A percentile compares a stretch with the other conserved stretches of the same genome.
These are phyloP conservation scores for Metarhizium sp. DNA, from an alignment of 2,329 filamentous ascomycete genomes.

Conservation along the genomic window DNA sequence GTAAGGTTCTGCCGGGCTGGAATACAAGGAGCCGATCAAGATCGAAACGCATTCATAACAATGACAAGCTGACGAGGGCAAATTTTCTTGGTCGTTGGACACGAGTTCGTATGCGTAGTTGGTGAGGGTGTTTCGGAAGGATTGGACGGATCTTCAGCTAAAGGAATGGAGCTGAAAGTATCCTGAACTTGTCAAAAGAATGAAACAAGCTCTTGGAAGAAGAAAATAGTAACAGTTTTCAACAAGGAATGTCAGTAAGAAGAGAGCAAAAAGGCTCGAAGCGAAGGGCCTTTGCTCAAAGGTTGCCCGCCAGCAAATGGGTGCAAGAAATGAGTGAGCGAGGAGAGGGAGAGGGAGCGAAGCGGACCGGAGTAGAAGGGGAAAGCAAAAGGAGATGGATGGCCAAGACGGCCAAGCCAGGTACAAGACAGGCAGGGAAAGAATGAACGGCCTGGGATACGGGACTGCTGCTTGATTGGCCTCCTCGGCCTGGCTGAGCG, in stretches of 20 bases:
- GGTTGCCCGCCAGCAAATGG: neutral
- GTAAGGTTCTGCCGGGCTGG: neutral
- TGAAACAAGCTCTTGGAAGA: neutral
- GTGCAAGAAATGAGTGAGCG: neutral
- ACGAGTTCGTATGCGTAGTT: neutral
- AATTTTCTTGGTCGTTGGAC: constrained; percentile 5
- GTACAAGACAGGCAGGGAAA: neutral
- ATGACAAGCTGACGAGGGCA: neutral
- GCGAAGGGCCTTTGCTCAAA: neutral
- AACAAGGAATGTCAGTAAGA: neutral
- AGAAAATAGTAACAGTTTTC: neutral
- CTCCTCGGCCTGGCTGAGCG: too few species aligned
- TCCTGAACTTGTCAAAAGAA: neutral
- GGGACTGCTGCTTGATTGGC: too few species aligned
- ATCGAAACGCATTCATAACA: constrained; percentile 1
- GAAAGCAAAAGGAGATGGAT: constrained; percentile 4
- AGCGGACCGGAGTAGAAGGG: neutral
- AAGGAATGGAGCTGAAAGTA: constrained; percentile 21
- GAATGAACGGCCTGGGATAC: too few species aligned
- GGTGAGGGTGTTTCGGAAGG: constrained; percentile 15
- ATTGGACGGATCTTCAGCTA: constrained; percentile 29
- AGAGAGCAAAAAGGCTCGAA: constrained; percentile 1
- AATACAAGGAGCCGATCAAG: neutral
- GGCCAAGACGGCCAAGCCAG: neutral
- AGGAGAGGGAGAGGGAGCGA: neutral